A percentile compares a stretch with the other conserved stretches of the same genome.
These are phyloP conservation scores for Candida railenensis DNA, from an alignment of 805 yeast species.

Conservation along the genomic window DNA sequence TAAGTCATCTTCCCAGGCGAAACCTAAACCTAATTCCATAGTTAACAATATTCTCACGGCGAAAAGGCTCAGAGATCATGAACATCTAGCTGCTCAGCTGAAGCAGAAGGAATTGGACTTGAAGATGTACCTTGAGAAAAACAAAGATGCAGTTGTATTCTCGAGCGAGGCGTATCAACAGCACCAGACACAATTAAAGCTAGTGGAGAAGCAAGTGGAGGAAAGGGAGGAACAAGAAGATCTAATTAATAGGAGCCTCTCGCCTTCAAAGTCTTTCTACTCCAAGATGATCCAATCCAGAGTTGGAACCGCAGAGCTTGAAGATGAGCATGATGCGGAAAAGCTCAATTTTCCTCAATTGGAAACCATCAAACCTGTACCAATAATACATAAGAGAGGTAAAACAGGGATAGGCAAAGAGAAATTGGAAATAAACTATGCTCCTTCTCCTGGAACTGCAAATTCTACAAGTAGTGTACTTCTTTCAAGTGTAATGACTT, in stretches of 20 bases:
- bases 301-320: neutral
- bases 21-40: slow-evolving; percentile 14
- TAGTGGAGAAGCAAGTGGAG: neutral
- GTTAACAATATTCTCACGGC: slow-evolving; percentile 43
- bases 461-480: neutral
- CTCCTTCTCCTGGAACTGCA: too few relatives aligned
- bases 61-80: slow-evolving; percentile 44
- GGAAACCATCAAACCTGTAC: neutral
- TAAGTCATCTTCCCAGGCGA: neutral
- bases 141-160: slow-evolving; percentile 42
- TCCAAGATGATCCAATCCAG: neutral
- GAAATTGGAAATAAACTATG: neutral
- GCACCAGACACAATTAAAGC: slow-evolving; percentile 13
- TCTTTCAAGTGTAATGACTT: slow-evolving; percentile 5
- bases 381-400: too few relatives aligned
- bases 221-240: slow-evolving; percentile 1
- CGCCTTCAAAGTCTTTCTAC: slow-evolving; percentile 1
- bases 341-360: too few relatives aligned
- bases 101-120: slow-evolving; percentile 35
- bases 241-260: neutral
- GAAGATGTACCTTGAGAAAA: slow-evolving; percentile 37
- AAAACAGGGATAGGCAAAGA: neutral
- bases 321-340: too few relatives aligned
- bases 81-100: slow-evolving; percentile 39
- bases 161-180: slow-evolving; percentile 48